Percentiles rank a stretch among this genome's conserved stretches.
Evolutionary conservation across 129 eudicot genomes (phyloP).

Genomic region (Chrysanthemum lavandulifolium): DNA sequence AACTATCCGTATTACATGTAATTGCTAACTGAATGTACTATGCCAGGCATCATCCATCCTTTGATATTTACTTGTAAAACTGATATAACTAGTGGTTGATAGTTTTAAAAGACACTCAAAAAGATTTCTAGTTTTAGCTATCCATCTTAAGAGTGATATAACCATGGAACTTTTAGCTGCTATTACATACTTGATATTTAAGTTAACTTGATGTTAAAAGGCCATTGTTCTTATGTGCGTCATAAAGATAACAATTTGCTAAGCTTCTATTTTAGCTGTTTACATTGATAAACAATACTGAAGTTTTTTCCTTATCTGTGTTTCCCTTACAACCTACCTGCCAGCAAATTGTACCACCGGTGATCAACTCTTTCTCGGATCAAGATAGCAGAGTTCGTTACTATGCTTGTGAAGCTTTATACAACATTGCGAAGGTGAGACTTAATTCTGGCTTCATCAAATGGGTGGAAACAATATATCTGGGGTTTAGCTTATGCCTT

Average conservation of each 20-base stretch:
- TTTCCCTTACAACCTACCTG: conserved; percentile 18
- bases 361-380: conserved; percentile 78
- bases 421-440: conserved; percentile 96
- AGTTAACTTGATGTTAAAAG: background rate
- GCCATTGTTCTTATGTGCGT: background rate
- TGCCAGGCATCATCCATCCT: conserved; percentile 15
- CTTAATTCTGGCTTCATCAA: background rate
- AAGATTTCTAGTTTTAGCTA: background rate
- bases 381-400: conserved; percentile 98
- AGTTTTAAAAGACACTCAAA: background rate
- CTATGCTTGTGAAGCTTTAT: conserved; percentile 98
- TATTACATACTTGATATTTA: background rate
- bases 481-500: conserved; percentile 30
- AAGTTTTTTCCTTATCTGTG: conserved; percentile 31
- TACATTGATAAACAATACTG: conserved; percentile 11
- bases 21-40: conserved; percentile 7
- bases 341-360: conserved; percentile 96
- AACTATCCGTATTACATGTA: background rate
- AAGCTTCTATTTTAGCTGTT: too few species aligned
- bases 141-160: background rate
- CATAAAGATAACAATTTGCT: too few species aligned
- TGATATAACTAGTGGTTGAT: background rate
- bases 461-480: conserved; percentile 10
- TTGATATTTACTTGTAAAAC: background rate
- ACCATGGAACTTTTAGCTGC: background rate